Conservation (phyloP, 1,284 basidiomycete genomes). For the Leccinum proximum region DNA sequence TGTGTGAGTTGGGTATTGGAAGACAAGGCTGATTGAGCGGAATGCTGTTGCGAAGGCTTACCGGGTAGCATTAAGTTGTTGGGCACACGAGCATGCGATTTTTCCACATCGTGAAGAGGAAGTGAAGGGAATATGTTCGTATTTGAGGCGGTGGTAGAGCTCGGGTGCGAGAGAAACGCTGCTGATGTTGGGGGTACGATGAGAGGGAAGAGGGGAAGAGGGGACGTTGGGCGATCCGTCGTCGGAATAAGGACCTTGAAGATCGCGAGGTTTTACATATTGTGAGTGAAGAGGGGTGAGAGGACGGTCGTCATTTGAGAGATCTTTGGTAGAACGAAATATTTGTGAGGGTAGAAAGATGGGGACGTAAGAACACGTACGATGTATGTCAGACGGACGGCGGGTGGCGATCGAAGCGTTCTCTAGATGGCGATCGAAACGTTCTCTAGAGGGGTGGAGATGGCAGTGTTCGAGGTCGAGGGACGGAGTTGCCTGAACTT, state of each 20-base stretch:
- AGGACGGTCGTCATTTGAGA: constrained; percentile 21
- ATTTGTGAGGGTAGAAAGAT: constrained; percentile 13
- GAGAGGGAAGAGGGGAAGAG: constrained; percentile 31
- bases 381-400: not conserved
- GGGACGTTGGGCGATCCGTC: constrained; percentile 10
- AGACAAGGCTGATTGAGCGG: constrained; percentile 3
- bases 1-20: constrained; percentile 11
- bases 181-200: constrained; percentile 39
- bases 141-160: constrained; percentile 23
- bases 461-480: constrained; percentile 23
- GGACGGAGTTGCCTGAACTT: constrained; percentile 27
- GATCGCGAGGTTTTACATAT: constrained; percentile 33
- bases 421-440: not conserved
- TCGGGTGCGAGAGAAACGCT: constrained; percentile 29
- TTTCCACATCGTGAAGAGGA: constrained; percentile 14
- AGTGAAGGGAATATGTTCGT: constrained; percentile 23
- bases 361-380: constrained; percentile 24
- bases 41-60: constrained; percentile 13
- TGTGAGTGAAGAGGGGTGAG: constrained; percentile 38
- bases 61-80: constrained; percentile 3
- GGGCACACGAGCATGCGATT: constrained; percentile 3
- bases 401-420: not conserved
- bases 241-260: constrained; percentile 27
- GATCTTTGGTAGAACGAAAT: constrained; percentile 13
- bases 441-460: constrained; percentile 27